Evolutionary conservation across 2,329 filamentous ascomycete genomes (phyloP).

Genomic region (Aspergillus fumigatus): DNA sequence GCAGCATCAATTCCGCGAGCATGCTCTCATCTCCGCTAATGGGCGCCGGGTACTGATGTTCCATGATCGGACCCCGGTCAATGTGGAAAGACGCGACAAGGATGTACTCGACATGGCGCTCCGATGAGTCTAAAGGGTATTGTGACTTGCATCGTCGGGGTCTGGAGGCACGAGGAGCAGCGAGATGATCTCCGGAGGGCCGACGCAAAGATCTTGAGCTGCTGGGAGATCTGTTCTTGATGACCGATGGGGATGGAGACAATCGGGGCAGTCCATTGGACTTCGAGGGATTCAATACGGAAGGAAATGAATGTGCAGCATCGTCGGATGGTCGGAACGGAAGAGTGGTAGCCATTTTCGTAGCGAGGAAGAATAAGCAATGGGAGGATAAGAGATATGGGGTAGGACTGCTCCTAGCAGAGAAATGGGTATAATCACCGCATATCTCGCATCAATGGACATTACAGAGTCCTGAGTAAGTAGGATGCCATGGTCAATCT

Average conservation of each 20-base stretch:
- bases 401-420: constrained; percentile 13
- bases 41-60: constrained; percentile 91
- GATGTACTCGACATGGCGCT: constrained; percentile 99
- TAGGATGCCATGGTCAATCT: not conserved
- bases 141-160: constrained; percentile 63
- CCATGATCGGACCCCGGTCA: constrained; percentile 93
- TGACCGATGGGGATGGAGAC: constrained; percentile 59
- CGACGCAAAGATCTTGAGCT: constrained; percentile 38
- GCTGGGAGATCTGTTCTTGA: constrained; percentile 48
- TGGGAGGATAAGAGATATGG: constrained; percentile 5
- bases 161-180: constrained; percentile 30
- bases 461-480: not conserved
- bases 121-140: constrained; percentile 66
- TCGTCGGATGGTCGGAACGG: constrained; percentile 39
- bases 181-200: constrained; percentile 35
- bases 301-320: constrained; percentile 49
- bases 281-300: constrained; percentile 31
- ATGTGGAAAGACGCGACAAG: constrained; percentile 97
- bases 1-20: constrained; percentile 96
- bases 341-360: constrained; percentile 33
- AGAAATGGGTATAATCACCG: constrained; percentile 9
- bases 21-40: constrained; percentile 98
- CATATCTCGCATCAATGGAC: constrained; percentile 3
- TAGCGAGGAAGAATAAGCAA: not conserved
- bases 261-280: constrained; percentile 50